Conservation (phyloP, 1,139 yeast genomes). For the Geotrichum restrictum region DNA sequence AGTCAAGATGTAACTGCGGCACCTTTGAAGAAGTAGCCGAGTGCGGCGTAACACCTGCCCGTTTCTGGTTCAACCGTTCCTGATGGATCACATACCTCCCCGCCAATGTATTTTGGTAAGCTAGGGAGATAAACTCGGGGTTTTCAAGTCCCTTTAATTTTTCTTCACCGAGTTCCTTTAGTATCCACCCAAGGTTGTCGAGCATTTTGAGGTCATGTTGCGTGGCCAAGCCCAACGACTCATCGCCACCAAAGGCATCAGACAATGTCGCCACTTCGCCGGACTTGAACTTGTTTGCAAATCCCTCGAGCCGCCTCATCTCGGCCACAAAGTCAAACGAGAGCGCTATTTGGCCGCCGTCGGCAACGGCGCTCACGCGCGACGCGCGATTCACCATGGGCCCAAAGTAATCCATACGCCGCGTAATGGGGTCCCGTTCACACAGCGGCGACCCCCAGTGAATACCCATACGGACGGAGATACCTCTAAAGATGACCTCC, state of each 20-base stretch:
- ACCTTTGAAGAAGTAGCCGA: constrained; percentile 12
- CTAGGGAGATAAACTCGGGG: constrained; percentile 79
- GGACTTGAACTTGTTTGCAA: constrained; percentile 50
- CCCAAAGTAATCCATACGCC: constrained; percentile 97
- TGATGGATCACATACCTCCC: constrained; percentile 19
- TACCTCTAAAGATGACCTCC: constrained; percentile 67
- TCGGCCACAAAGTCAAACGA: constrained; percentile 78
- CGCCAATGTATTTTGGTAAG: constrained; percentile 53
- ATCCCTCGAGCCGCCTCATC: constrained; percentile 54
- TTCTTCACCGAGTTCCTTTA: constrained; percentile 74
- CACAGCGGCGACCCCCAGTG: constrained; percentile 99
- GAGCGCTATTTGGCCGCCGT: constrained; percentile 94
- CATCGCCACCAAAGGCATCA: constrained; percentile 62
- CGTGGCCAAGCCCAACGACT: constrained; percentile 57
- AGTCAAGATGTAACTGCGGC: constrained; percentile 31
- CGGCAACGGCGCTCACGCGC: constrained; percentile 89
- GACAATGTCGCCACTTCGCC: constrained; percentile 39
- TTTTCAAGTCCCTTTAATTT: constrained; percentile 92
- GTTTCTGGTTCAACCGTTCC: constrained; percentile 32
- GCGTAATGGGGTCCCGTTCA: constrained; percentile 88
- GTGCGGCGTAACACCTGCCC: too few relatives aligned
- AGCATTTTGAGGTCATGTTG: constrained; percentile 65
- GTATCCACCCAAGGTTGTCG: constrained; percentile 66
- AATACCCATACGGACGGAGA: constrained; percentile 94
- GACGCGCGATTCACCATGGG: constrained; percentile 98